Percentiles rank a stretch among this genome's conserved stretches.
Conservation (phyloP, 2,329 filamentous ascomycete species). For the Leptographium galeiforme region DNA sequence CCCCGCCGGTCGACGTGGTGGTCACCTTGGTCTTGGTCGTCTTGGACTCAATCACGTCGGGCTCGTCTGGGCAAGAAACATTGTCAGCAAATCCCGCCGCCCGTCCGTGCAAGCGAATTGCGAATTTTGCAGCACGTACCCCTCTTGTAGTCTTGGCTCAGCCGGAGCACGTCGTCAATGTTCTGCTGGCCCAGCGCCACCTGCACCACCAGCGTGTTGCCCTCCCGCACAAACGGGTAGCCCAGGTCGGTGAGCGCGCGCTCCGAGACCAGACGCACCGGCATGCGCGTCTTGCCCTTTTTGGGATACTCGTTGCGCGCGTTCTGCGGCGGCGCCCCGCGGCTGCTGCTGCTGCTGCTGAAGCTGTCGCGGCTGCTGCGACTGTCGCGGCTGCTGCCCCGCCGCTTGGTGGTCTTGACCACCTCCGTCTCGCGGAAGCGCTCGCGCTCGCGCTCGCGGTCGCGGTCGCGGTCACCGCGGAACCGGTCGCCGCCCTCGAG, state of each 20-base stretch:
- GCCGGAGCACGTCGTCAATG: slow-evolving; percentile 76
- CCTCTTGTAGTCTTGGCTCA: slow-evolving; percentile 65
- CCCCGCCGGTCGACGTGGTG: not conserved
- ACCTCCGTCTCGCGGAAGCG: slow-evolving; percentile 49
- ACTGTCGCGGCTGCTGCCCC: slow-evolving; percentile 14
- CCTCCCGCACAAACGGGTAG: slow-evolving; percentile 83
- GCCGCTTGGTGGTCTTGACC: slow-evolving; percentile 22
- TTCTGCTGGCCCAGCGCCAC: slow-evolving; percentile 80
- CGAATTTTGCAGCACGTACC: slow-evolving; percentile 28
- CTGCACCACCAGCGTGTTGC: slow-evolving; percentile 66
- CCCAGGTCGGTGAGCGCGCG: slow-evolving; percentile 70
- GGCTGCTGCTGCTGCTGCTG: slow-evolving; percentile 32
- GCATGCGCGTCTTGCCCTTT: slow-evolving; percentile 83
- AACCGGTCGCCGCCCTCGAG: slow-evolving; percentile 19
- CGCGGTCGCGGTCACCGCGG: slow-evolving; percentile 12
- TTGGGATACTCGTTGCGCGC: slow-evolving; percentile 56
- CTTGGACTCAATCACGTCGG: slow-evolving; percentile 5
- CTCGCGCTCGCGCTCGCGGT: slow-evolving; percentile 39
- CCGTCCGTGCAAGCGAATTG: too few relatives aligned
- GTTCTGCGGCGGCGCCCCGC: slow-evolving; percentile 30
- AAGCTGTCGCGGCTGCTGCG: slow-evolving; percentile 22
- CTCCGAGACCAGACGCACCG: slow-evolving; percentile 64
- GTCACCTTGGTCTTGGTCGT: slow-evolving; percentile 6
- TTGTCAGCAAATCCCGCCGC: too few relatives aligned
- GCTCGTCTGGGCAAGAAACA: slow-evolving; percentile 1